phyloP scores from a whole-genome alignment of 2,329 filamentous ascomycete genomes.

The Arthrobotrys conoides region DNA sequence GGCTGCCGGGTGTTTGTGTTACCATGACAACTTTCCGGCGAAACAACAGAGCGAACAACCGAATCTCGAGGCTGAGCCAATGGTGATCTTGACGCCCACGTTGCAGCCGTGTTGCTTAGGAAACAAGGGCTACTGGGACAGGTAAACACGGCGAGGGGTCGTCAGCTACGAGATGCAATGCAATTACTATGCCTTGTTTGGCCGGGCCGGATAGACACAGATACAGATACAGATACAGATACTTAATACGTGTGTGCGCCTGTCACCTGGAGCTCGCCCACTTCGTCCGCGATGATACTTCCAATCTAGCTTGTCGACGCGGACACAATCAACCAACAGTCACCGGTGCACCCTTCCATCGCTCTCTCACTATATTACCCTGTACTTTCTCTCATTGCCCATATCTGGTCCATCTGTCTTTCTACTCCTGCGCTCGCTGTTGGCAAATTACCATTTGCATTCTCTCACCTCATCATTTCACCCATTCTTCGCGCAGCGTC shows the following conservation, averaged over 20 bases:
- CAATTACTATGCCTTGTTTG: slow-evolving; percentile 26
- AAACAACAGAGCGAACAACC: slow-evolving; percentile 3
- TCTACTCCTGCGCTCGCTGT: background rate
- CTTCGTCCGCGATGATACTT: slow-evolving; percentile 14
- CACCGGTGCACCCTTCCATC: too few species aligned
- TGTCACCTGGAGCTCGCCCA: slow-evolving; percentile 17
- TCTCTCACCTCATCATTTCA: slow-evolving; percentile 30
- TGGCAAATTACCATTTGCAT: slow-evolving; percentile 24
- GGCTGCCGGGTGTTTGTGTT: slow-evolving; percentile 20
- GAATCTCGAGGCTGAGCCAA: slow-evolving; percentile 11
- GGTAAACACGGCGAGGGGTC: slow-evolving; percentile 22
- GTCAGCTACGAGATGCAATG: background rate
- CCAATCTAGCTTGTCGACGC: slow-evolving; percentile 22
- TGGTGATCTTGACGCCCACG: slow-evolving; percentile 1
- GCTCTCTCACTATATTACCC: too few species aligned
- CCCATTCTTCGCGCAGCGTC: slow-evolving; percentile 3
- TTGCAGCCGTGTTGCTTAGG: slow-evolving; percentile 43
- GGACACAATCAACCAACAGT: background rate
- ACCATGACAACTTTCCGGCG: slow-evolving; percentile 34
- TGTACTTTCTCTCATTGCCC: background rate
- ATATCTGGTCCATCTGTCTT: too few species aligned
- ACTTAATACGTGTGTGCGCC: slow-evolving; percentile 9
- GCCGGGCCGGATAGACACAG: slow-evolving; percentile 1
- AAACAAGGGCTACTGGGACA: slow-evolving; percentile 29
- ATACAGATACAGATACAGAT: background rate